phyloP scores from a whole-genome alignment of 2,329 filamentous ascomycete genomes.

The Aspergillus caelatus region DNA sequence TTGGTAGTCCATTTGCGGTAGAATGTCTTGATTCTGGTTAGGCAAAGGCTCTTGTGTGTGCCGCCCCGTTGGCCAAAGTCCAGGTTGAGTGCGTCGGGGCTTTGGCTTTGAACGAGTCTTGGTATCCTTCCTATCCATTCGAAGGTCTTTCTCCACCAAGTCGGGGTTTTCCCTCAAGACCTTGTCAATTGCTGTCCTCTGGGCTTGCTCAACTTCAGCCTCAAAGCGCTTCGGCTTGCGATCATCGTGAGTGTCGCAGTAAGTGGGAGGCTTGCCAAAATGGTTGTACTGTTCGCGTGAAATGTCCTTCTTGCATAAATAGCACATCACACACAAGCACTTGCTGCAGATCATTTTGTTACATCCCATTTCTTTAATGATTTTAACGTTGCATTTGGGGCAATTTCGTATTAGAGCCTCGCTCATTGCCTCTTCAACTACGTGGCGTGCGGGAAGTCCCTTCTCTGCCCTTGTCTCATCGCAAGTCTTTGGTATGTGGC shows the following conservation, averaged over 20 bases:
- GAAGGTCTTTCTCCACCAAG: conserved; percentile 23
- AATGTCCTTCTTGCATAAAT: conserved; percentile 64
- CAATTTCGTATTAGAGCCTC: conserved; percentile 75
- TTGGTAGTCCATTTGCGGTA: neutral
- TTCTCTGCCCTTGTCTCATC: conserved; percentile 65
- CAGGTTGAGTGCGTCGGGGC: neutral
- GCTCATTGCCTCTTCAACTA: conserved; percentile 83
- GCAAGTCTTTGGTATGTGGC: conserved; percentile 74
- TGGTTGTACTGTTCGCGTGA: conserved; percentile 67
- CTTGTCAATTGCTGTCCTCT: conserved; percentile 31
- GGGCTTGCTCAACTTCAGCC: conserved; percentile 32
- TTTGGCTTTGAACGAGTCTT: neutral
- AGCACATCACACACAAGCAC: conserved; percentile 60
- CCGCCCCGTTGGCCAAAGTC: neutral
- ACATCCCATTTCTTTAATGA: conserved; percentile 78
- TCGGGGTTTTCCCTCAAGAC: conserved; percentile 29
- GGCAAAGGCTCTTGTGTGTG: neutral
- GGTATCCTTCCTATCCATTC: conserved; percentile 7
- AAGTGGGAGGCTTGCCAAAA: conserved; percentile 61
- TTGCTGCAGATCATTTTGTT: conserved; percentile 79
- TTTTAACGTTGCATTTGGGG: conserved; percentile 66
- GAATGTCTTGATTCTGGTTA: neutral
- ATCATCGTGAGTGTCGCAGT: conserved; percentile 28
- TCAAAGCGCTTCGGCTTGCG: conserved; percentile 18
- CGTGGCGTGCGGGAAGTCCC: conserved; percentile 63